Percentiles rank a stretch among this genome's conserved stretches.
These are phyloP conservation scores for Chenopodium suecicum DNA, from an alignment of 148 eudicot species.

Conservation along the genomic window DNA sequence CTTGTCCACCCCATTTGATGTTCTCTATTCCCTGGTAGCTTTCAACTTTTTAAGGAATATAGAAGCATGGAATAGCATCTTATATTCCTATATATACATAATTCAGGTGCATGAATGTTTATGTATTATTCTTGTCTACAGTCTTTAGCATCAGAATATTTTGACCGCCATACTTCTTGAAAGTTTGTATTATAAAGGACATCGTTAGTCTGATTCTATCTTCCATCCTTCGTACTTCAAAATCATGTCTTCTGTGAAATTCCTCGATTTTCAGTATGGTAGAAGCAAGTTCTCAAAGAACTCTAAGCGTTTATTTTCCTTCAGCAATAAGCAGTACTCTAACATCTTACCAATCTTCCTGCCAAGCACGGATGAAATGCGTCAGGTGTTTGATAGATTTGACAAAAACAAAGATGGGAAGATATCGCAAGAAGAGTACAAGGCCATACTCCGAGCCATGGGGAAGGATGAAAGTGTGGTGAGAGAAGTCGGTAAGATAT, in stretches of 20 bases:
- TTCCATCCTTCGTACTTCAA: neutral
- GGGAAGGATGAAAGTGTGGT: conserved; percentile 32
- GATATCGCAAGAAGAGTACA: conserved; percentile 69
- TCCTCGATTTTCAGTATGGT: conserved; percentile 65
- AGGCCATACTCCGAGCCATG: conserved; percentile 54
- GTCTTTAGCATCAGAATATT: conserved; percentile 13
- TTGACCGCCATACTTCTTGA: neutral
- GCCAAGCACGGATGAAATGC: conserved; percentile 53
- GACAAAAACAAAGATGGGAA: conserved; percentile 69
- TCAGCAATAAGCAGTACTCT: conserved; percentile 39
- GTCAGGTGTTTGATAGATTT: conserved; percentile 52
- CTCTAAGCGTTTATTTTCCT: conserved; percentile 47
- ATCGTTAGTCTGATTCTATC: neutral
- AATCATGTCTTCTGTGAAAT: conserved; percentile 44
- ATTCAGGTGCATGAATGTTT: neutral
- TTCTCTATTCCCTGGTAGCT: conserved; percentile 21
- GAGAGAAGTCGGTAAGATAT: conserved; percentile 53
- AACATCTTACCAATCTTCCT: conserved; percentile 34
- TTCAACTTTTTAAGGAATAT: conserved; percentile 23
- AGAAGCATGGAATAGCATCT: conserved; percentile 14
- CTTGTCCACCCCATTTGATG: conserved; percentile 14
- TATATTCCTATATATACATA: neutral
- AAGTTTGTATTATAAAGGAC: conserved; percentile 5
- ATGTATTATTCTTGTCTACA: conserved; percentile 1
- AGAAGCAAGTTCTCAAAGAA: conserved; percentile 42